These are phyloP conservation scores for Gnomoniopsis smithogilvyi DNA, from an alignment of 2,329 filamentous ascomycete genomes.

Conservation along the genomic window DNA sequence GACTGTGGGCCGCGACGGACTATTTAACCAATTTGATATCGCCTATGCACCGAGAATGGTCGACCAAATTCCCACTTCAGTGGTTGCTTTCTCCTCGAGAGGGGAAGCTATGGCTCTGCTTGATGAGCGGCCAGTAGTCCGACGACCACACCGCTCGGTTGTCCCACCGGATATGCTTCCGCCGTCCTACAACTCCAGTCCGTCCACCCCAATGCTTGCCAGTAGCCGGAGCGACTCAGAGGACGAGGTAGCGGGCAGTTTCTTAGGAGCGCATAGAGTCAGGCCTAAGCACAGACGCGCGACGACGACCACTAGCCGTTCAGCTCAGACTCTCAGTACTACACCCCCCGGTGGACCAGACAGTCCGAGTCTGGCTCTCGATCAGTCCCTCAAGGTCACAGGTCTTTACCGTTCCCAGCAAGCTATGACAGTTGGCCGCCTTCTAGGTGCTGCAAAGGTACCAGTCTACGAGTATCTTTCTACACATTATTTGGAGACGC, in stretches of 20 bases:
- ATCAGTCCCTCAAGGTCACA: constrained; percentile 56
- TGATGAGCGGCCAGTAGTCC: constrained; percentile 50
- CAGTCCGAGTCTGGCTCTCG: constrained; percentile 48
- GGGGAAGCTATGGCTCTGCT: constrained; percentile 61
- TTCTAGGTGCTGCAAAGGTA: constrained; percentile 46
- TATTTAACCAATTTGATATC: constrained; percentile 63
- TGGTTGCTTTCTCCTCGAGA: constrained; percentile 56
- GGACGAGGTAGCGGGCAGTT: constrained; percentile 60
- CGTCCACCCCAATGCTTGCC: constrained; percentile 47
- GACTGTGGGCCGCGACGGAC: constrained; percentile 60
- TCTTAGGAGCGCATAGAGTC: constrained; percentile 47
- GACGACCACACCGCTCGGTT: constrained; percentile 32
- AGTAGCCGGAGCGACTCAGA: constrained; percentile 63
- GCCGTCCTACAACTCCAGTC: constrained; percentile 44
- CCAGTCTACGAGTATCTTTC: constrained; percentile 55
- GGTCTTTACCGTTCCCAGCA: constrained; percentile 58
- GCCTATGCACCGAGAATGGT: constrained; percentile 61
- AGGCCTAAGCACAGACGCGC: constrained; percentile 38
- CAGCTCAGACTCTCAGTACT: constrained; percentile 45
- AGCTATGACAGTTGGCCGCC: constrained; percentile 58
- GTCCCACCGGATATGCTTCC: constrained; percentile 30
- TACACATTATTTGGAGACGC: constrained; percentile 51
- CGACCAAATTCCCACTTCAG: constrained; percentile 60
- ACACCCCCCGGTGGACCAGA: constrained; percentile 48
- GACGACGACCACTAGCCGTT: constrained; percentile 39